phyloP scores from a whole-genome alignment of 1,284 basidiomycete species.

The Irpex lacteus region DNA sequence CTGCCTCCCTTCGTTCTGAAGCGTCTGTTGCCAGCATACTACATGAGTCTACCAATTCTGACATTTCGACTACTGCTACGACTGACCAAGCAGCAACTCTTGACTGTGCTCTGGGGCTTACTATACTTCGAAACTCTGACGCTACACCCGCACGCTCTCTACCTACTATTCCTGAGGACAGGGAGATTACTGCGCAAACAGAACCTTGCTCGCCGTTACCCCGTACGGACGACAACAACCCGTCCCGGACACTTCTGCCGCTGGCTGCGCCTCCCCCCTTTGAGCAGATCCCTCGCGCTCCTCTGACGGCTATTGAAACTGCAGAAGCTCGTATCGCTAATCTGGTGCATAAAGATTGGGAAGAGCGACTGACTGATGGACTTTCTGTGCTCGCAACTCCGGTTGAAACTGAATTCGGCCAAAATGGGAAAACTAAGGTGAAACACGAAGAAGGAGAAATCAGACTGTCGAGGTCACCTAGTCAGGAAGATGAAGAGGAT shows the following conservation, averaged over 20 bases:
- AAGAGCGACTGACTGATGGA: constrained; percentile 31
- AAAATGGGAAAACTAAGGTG: not conserved
- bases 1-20: constrained; percentile 17
- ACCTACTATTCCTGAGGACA: not conserved
- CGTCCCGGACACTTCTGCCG: constrained; percentile 32
- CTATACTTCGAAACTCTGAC: not conserved
- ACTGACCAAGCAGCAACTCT: not conserved
- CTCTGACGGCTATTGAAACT: constrained; percentile 36
- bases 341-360: constrained; percentile 41
- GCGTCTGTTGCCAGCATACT: not conserved
- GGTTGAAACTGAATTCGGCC: not conserved
- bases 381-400: constrained; percentile 12
- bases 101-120: not conserved
- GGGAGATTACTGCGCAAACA: constrained; percentile 13
- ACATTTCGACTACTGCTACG: not conserved
- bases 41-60: not conserved
- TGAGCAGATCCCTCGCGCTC: constrained; percentile 30
- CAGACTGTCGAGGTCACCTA: not conserved
- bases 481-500: not conserved
- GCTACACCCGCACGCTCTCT: not conserved
- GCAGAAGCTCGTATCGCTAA: constrained; percentile 41
- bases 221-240: not conserved
- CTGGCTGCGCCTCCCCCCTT: constrained; percentile 50
- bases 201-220: constrained; percentile 21
- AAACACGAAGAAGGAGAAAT: constrained; percentile 3